Evolutionary conservation across 2,329 filamentous ascomycete genomes (phyloP).

Genomic region (Scleromitrula shiraiana): DNA sequence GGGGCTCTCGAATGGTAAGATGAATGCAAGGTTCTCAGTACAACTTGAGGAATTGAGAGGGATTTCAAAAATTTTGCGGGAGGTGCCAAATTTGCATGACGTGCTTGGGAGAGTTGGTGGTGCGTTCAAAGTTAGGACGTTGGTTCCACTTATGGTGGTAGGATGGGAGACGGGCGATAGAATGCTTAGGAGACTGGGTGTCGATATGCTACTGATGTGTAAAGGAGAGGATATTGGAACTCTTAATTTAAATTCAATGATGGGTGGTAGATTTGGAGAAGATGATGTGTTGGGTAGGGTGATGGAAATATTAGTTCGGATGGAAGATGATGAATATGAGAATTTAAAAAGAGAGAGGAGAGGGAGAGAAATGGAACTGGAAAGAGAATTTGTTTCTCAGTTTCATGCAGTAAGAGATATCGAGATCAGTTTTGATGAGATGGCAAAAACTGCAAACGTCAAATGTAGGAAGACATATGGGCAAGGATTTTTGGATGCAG

Average conservation of each 20-base stretch:
- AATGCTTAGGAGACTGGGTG: constrained; percentile 14
- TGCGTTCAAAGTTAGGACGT: constrained; percentile 21
- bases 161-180: constrained; percentile 21
- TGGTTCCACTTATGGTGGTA: constrained; percentile 19
- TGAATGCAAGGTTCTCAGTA: not conserved
- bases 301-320: not conserved
- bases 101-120: constrained; percentile 17
- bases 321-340: not conserved
- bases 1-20: not conserved
- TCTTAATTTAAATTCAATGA: no score
- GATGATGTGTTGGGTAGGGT: not conserved
- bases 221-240: not conserved
- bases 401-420: no score
- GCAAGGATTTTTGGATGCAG: no score
- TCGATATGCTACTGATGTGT: constrained; percentile 15
- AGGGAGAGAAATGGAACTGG: not conserved
- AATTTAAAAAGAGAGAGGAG: not conserved
- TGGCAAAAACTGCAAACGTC: not conserved
- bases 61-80: constrained; percentile 6
- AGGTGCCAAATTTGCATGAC: no score
- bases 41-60: constrained; percentile 1
- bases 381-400: no score
- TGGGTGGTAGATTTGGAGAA: no score
- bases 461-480: not conserved
- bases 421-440: not conserved